Evolutionary conservation across 352 stramenopile species (phyloP), one percentile per base, ranked within the genome.

Genomic region (Globisporangium paroecandrum): DNA sequence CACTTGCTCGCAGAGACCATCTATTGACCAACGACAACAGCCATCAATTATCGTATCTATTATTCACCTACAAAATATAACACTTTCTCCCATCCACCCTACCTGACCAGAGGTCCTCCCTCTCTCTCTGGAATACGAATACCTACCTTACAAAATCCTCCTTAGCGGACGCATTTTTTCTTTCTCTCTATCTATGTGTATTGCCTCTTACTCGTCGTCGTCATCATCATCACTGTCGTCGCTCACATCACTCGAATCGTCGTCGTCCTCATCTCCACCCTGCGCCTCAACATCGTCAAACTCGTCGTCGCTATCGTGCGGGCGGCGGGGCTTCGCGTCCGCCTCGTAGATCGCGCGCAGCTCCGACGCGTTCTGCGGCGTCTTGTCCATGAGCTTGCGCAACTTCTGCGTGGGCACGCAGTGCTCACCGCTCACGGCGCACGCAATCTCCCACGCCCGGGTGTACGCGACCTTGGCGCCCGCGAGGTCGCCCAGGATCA

Each of bases 361-460:
- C 64, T 90, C 83, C 29, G 89, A 71, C 1, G 77, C 74, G 41
- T 75, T 83, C 53, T 85, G 69, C 22, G 85, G 85, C n/a, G 85
- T 83, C n/a, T 77, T 82, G 58, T 89, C 75, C 73, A 82, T 78
- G 34, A 93, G 72, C 22, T 77, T 69, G 58, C 79, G 68, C 54
- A 92, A 70, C 67, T 91, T 89, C 27, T 76, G 74, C 25, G 86
- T 91, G 25, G 85, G 83, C 22, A 82, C 71, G 65, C 79, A 93
- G 34, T 88, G 76, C 20, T 64, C 69, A 38, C 84, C 80, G 34
- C 82, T 93, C 32, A 91, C 85, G 0, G 87, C 41, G 51, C 84
- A 91, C 29, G 78, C 78, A 1, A 90, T 70, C 24, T 90, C 75
- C 62, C 79, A 87, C 12, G 84, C 86, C 24, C 75, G 24, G 13